Evolutionary conservation across 129 eudicot species (phyloP).

Genomic region (Centrapalus pauciflorus): DNA sequence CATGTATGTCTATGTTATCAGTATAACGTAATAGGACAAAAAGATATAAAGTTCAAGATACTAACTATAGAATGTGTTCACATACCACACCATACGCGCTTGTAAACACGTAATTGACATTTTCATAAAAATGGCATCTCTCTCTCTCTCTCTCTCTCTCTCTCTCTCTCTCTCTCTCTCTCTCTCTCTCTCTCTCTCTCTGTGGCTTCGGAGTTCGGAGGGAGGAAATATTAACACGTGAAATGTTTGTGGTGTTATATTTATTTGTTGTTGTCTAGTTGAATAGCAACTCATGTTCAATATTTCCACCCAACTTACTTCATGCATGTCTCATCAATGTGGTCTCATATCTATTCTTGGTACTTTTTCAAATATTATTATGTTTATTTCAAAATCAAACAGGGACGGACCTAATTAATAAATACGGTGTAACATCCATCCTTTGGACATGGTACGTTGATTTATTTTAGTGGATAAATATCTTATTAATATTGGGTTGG

Average conservation of each 20-base stretch:
- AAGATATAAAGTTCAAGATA: too few species aligned
- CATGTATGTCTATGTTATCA: background rate
- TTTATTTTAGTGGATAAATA: too few species aligned
- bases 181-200: too few species aligned
- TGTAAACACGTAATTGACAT: background rate
- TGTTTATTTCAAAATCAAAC: too few species aligned
- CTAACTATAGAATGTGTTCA: background rate
- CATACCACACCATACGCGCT: background rate
- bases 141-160: too few species aligned
- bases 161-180: too few species aligned
- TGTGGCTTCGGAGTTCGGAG: background rate
- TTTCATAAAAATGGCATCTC: background rate
- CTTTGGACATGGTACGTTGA: too few species aligned
- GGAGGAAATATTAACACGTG: background rate
- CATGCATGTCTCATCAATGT: background rate
- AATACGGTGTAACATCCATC: too few species aligned
- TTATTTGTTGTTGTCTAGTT: background rate
- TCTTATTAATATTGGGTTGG: too few species aligned
- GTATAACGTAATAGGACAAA: background rate
- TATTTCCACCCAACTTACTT: constrained; percentile 1
- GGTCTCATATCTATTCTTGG: background rate
- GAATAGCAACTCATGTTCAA: background rate
- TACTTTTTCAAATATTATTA: too few species aligned
- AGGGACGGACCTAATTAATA: too few species aligned
- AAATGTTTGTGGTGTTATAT: constrained; percentile 1